Base-by-base conservation (phyloP, 1,139 yeast genomes). In the Yamadazyma taylorii region DNA sequence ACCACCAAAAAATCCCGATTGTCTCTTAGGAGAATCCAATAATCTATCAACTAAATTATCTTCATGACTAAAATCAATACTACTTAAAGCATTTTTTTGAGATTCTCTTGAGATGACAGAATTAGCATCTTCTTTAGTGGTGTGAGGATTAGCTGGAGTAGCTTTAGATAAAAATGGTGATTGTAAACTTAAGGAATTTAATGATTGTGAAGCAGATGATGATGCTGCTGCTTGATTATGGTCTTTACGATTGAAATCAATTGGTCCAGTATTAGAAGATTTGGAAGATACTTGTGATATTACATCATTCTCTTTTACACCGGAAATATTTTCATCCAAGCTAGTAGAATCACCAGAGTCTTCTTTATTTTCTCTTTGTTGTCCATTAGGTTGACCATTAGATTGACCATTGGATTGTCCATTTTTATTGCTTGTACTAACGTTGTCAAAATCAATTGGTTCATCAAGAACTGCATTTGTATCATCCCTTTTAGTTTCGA, bases 61-160 rank as follows among this genome's bases (percentile, higher is more conserved):
- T 13, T 41, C 43, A 8, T 37, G 28, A 12, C 24, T 30, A 7
- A 35, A 29, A 13, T 45, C 47, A 2, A 44, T 15, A 11, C 34
- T 34, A 3, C 45, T 28, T 15, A 48, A 38, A 2, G 45, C 51
- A 35, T 46, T 46, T 17, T 37, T 41, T 4, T 39, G 37, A 35
- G 49, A 47, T 27, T 69, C 75, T 39, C 56, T 63, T 11, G 74
- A 66, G 6, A 68, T 53, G 15, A 65, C 53, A n/a, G 72, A 65
- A 38, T 50, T 65, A 11, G 75, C 77, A 47, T 79, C 84, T 31
- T 77, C 72, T 37, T 57, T 71, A 0, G 85, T 79, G 2, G 81
- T 76, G 34, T 68, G 73, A 0, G 86, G 85, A 42, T 73, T 64
- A 0, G 85, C 84, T 0, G 84, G 84, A 0, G 69, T 56, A 3